These are phyloP conservation scores for Chloromonas sp. DNA, from an alignment of 163 green algal species.

Conservation along the genomic window DNA sequence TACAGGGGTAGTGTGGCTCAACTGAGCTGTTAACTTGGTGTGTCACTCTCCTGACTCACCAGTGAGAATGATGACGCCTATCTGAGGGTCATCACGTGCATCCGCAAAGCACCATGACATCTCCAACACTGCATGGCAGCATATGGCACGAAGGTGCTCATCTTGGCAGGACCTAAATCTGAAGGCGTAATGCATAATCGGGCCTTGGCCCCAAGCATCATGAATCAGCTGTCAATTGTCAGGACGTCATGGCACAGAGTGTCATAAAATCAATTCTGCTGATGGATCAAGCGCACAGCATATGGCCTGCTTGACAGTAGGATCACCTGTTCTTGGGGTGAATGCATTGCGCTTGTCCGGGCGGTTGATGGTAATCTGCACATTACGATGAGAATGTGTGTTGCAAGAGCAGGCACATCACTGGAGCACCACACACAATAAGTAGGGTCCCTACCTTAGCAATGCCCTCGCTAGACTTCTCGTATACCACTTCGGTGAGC, in stretches of 20 bases:
- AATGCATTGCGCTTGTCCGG: conserved; percentile 95
- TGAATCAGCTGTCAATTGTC: too few species aligned
- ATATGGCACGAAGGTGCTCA: not conserved
- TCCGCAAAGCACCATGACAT: conserved; percentile 84
- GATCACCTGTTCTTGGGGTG: conserved; percentile 74
- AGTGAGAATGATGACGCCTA: conserved; percentile 94
- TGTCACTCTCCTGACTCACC: conserved; percentile 35
- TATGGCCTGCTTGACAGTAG: not conserved
- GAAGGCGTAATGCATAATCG: too few species aligned
- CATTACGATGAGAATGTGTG: not conserved
- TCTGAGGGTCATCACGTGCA: conserved; percentile 76
- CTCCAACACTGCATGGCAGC: conserved; percentile 64
- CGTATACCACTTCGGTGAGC: conserved; percentile 86
- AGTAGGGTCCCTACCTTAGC: conserved; percentile 66
- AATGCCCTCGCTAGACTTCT: conserved; percentile 83
- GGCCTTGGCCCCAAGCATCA: too few species aligned
- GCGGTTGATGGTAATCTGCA: conserved; percentile 94
- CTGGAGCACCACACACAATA: not conserved
- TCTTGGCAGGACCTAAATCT: not conserved
- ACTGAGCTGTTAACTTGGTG: not conserved
- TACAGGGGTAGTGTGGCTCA: too few species aligned
- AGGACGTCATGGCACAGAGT: too few species aligned
- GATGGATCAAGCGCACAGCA: too few species aligned
- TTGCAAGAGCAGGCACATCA: not conserved
- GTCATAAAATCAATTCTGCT: too few species aligned